Conservation (phyloP, 352 stramenopile genomes). For the Nothophytophthora sp. region DNA sequence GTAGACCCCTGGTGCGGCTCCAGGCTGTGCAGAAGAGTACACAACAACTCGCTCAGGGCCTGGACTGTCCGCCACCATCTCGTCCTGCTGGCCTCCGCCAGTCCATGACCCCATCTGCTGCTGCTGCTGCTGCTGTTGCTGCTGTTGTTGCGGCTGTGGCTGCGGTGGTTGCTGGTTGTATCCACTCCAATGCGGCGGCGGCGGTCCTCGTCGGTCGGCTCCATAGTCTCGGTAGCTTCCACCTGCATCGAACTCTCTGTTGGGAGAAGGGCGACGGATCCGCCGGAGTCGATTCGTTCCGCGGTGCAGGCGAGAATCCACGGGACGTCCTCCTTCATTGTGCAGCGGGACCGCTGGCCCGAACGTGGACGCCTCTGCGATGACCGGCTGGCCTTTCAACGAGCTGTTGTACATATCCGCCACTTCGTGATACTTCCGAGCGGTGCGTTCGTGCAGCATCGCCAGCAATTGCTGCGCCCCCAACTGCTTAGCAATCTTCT, state of each 20-base stretch:
- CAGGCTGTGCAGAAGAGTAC: constrained; percentile 24
- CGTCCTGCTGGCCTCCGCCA: constrained; percentile 12
- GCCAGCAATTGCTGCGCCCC: constrained; percentile 71
- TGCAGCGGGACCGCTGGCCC: constrained; percentile 11
- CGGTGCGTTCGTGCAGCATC: constrained; percentile 57
- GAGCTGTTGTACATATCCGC: constrained; percentile 71
- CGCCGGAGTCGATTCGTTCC: constrained; percentile 16
- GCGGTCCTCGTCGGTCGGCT: constrained; percentile 17
- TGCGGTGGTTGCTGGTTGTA: constrained; percentile 32
- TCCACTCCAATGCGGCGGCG: constrained; percentile 17
- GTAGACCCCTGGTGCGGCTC: constrained; percentile 5
- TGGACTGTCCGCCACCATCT: constrained; percentile 17
- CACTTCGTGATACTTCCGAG: constrained; percentile 59
- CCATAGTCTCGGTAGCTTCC: constrained; percentile 29
- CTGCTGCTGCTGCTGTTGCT: constrained; percentile 18
- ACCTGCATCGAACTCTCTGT: constrained; percentile 27
- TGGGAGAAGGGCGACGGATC: constrained; percentile 15
- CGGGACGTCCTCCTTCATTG: constrained; percentile 16
- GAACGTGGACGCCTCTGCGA: constrained; percentile 21
- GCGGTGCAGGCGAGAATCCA: constrained; percentile 28
- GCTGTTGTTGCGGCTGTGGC: constrained; percentile 18
- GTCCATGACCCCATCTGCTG: constrained; percentile 18
- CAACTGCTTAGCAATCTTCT: constrained; percentile 83
- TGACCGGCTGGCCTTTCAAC: constrained; percentile 32
- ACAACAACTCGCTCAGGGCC: constrained; percentile 36